phyloP scores from a whole-genome alignment of 1,284 basidiomycete species.

The Ganoderma sinense region DNA sequence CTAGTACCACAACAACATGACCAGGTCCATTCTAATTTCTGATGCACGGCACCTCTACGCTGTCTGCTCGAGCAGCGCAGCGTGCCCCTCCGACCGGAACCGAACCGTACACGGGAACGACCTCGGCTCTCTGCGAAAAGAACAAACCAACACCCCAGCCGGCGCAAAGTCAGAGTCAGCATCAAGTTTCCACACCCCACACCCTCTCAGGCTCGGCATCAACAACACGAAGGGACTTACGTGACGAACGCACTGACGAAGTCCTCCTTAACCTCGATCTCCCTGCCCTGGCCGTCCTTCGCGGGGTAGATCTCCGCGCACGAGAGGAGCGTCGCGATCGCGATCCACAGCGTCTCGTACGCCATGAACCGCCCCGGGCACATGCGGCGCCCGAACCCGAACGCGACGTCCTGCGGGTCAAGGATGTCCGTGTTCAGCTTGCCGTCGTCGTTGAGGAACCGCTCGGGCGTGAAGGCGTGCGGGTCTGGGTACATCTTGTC shows the following conservation, averaged over 20 bases:
- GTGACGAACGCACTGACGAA: slow-evolving; percentile 19
- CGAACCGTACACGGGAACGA: slow-evolving; percentile 25
- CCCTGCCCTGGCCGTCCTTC: slow-evolving; percentile 18
- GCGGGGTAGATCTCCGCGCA: slow-evolving; percentile 34
- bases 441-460: slow-evolving; percentile 32
- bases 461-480: slow-evolving; percentile 34
- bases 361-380: slow-evolving; percentile 36
- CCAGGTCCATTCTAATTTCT: too few species aligned
- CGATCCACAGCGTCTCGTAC: slow-evolving; percentile 35
- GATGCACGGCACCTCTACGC: not conserved
- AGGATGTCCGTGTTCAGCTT: slow-evolving; percentile 14
- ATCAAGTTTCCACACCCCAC: too few species aligned
- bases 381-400: slow-evolving; percentile 36
- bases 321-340: slow-evolving; percentile 31
- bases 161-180: not conserved
- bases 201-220: too few species aligned
- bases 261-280: slow-evolving; percentile 15
- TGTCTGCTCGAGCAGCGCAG: not conserved
- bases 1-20: too few species aligned
- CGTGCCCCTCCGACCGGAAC: slow-evolving; percentile 17
- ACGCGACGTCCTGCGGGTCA: slow-evolving; percentile 27
- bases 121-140: slow-evolving; percentile 25
- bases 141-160: too few species aligned
- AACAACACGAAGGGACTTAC: slow-evolving; percentile 5
- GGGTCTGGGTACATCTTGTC: slow-evolving; percentile 29